Conservation (phyloP, 2,329 filamentous ascomycete species). For the Cladophialophora yegresii region DNA sequence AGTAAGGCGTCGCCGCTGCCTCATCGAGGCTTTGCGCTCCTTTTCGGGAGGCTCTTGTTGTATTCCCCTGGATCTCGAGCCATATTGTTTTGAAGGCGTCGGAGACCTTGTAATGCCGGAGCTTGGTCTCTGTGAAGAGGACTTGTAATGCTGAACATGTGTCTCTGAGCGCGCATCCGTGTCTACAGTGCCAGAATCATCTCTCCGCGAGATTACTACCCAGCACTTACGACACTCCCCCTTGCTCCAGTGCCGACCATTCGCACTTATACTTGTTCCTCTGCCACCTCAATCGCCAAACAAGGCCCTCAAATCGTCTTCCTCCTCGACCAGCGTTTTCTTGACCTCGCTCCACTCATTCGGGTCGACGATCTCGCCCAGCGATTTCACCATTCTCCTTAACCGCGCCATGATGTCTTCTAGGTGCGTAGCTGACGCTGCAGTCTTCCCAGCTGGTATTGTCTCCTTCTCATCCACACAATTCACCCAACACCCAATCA, state of each 20-base stretch:
- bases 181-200: too few relatives aligned
- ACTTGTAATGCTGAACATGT: too few relatives aligned
- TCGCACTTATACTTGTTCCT: neutral
- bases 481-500: conserved; percentile 66
- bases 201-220: too few relatives aligned
- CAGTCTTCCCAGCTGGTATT: neutral
- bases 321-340: conserved; percentile 40
- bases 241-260: neutral
- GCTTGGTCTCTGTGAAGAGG: too few relatives aligned
- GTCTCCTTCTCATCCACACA: conserved; percentile 41
- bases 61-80: too few relatives aligned
- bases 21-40: too few relatives aligned
- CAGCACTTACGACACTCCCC: too few relatives aligned
- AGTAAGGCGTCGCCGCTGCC: too few relatives aligned
- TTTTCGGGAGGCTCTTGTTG: too few relatives aligned
- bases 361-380: conserved; percentile 34
- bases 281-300: conserved; percentile 33
- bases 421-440: neutral
- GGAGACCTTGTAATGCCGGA: too few relatives aligned
- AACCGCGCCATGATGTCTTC: conserved; percentile 35
- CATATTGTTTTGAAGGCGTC: too few relatives aligned
- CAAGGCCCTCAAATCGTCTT: conserved; percentile 42
- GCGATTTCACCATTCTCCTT: conserved; percentile 37
- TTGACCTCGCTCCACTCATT: conserved; percentile 33
- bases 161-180: too few relatives aligned